A percentile compares a stretch with the other conserved stretches of the same genome.
phyloP scores from a whole-genome alignment of 1,139 yeast species.

The Petasospora rhodanensis region DNA sequence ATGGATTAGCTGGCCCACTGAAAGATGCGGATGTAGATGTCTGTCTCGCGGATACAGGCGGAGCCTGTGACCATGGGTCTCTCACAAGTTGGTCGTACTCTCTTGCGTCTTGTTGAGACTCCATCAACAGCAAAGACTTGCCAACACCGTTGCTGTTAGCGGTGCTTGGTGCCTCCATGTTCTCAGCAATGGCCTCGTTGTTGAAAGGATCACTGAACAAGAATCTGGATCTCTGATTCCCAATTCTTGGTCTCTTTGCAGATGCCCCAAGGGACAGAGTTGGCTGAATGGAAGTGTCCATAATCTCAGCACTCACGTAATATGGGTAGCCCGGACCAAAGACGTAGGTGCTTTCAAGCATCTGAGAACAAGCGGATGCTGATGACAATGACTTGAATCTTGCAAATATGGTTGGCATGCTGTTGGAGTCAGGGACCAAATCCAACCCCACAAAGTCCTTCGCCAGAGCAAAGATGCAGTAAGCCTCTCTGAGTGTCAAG shows the following conservation, averaged over 20 bases:
- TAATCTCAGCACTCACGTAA: conserved; percentile 48
- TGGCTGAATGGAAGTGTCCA: conserved; percentile 34
- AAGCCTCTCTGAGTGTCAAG: conserved; percentile 70
- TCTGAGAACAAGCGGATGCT: conserved; percentile 67
- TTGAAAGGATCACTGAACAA: conserved; percentile 64
- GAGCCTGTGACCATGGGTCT: conserved; percentile 31
- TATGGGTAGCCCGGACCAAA: conserved; percentile 56
- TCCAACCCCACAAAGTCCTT: conserved; percentile 67
- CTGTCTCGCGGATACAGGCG: conserved; percentile 12
- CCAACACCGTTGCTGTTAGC: conserved; percentile 37
- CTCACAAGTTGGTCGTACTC: conserved; percentile 48
- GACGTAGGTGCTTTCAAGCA: conserved; percentile 59
- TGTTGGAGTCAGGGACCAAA: conserved; percentile 30
- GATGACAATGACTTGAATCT: conserved; percentile 59
- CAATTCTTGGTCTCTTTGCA: conserved; percentile 47
- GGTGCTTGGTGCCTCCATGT: conserved; percentile 11
- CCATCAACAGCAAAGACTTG: conserved; percentile 52
- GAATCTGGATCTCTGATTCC: conserved; percentile 61
- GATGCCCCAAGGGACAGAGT: conserved; percentile 22
- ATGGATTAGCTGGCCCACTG: conserved; percentile 7
- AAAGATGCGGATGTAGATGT: conserved; percentile 7
- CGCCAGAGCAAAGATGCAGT: conserved; percentile 74
- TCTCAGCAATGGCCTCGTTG: conserved; percentile 26
- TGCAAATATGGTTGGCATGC: conserved; percentile 44
- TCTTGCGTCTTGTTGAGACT: conserved; percentile 50